Evolutionary conservation across 2,329 filamentous ascomycete species (phyloP).

Genomic region (Phyllosticta citribraziliensis): DNA sequence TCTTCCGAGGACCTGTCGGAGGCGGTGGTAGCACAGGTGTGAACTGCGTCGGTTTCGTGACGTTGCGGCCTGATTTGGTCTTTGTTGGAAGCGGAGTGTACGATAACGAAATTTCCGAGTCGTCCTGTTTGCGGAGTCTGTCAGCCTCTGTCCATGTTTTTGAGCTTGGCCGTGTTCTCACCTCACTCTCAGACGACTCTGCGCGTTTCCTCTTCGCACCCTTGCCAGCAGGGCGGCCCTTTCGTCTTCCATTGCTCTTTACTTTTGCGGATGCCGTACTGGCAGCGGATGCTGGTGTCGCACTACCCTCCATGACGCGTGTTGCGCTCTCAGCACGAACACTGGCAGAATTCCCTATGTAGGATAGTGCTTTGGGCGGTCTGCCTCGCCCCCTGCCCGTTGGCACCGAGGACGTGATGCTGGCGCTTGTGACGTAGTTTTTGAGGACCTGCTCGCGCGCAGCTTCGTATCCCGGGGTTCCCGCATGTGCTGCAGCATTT

Average conservation of each 20-base stretch:
- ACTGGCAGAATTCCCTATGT: constrained; percentile 19
- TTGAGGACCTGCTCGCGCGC: constrained; percentile 37
- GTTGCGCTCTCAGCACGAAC: constrained; percentile 24
- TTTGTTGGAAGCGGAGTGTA: constrained; percentile 51
- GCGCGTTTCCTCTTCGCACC: constrained; percentile 30
- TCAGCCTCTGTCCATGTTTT: background rate
- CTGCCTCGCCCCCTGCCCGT: constrained; percentile 23
- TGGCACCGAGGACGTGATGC: constrained; percentile 27
- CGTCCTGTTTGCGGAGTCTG: constrained; percentile 14
- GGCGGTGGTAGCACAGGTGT: constrained; percentile 46
- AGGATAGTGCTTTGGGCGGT: background rate
- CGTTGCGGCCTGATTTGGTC: constrained; percentile 66
- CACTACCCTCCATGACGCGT: constrained; percentile 13
- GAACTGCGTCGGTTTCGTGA: constrained; percentile 56
- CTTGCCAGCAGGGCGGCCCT: constrained; percentile 27
- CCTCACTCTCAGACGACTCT: constrained; percentile 28
- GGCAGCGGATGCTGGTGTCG: constrained; percentile 13
- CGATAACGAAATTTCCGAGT: constrained; percentile 32
- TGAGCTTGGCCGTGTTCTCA: constrained; percentile 14
- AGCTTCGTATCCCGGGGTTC: constrained; percentile 34
- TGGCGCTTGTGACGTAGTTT: constrained; percentile 36
- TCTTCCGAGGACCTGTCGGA: constrained; percentile 37
- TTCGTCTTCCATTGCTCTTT: constrained; percentile 30
- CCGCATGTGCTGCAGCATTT: constrained; percentile 22
- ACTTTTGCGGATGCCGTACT: constrained; percentile 20